Conservation (phyloP, 2,329 filamentous ascomycete species). For the Phialocephala subalpina region DNA sequence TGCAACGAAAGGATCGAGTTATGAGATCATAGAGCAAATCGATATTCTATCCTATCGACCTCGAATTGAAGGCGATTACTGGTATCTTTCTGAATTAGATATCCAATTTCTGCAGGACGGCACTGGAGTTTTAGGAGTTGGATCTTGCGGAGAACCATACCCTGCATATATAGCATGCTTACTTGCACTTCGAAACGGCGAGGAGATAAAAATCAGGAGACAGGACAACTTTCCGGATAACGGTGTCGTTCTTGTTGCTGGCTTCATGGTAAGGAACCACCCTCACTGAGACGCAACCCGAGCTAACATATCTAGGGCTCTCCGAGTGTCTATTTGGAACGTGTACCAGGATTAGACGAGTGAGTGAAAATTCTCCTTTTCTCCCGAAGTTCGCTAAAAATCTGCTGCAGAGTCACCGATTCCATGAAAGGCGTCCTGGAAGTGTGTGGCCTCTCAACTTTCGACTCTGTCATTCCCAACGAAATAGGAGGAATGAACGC, state of each 20-base stretch:
- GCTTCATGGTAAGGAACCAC: slow-evolving; percentile 39
- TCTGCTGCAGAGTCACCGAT: slow-evolving; percentile 36
- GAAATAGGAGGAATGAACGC: slow-evolving; percentile 74
- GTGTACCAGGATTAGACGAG: slow-evolving; percentile 42
- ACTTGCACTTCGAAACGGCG: slow-evolving; percentile 36
- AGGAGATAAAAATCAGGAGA: slow-evolving; percentile 36
- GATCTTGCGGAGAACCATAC: slow-evolving; percentile 61
- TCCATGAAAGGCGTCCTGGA: slow-evolving; percentile 40
- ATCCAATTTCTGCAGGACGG: slow-evolving; percentile 64
- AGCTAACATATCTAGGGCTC: slow-evolving; percentile 34
- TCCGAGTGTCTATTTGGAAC: slow-evolving; percentile 42
- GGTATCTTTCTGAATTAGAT: slow-evolving; percentile 66
- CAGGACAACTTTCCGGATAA: slow-evolving; percentile 42
- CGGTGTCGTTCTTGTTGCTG: slow-evolving; percentile 37
- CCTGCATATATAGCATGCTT: slow-evolving; percentile 55
- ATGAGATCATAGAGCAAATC: slow-evolving; percentile 35
- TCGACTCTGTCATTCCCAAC: slow-evolving; percentile 64
- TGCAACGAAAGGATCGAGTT: slow-evolving; percentile 36
- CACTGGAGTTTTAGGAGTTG: slow-evolving; percentile 68
- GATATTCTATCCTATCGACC: slow-evolving; percentile 49
- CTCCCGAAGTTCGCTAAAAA: too few relatives aligned
- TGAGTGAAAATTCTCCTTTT: too few relatives aligned
- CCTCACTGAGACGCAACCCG: neutral
- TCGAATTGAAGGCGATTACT: slow-evolving; percentile 57
- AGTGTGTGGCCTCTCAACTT: slow-evolving; percentile 31